Percentiles rank a stretch among this genome's conserved stretches.
Conservation (phyloP, 2,329 filamentous ascomycete genomes). For the Curvularia sp. region DNA sequence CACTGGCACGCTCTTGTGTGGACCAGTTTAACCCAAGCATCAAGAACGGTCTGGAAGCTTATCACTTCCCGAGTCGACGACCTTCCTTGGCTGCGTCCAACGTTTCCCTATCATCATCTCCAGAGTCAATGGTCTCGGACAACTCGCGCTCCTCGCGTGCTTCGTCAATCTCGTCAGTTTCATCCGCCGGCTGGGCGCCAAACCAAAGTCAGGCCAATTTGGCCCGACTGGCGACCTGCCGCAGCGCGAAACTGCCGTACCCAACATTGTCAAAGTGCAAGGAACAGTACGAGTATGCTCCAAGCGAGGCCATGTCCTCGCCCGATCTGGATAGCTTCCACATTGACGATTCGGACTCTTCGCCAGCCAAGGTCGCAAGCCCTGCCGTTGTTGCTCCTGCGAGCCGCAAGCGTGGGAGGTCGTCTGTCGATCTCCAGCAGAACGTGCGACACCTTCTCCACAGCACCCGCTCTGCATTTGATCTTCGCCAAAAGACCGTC, state of each 20-base stretch:
- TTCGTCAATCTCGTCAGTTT: constrained; percentile 63
- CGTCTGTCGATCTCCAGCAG: constrained; percentile 69
- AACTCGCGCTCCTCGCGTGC: constrained; percentile 63
- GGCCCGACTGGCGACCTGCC: constrained; percentile 62
- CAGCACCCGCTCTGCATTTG: constrained; percentile 49
- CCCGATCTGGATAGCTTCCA: constrained; percentile 59
- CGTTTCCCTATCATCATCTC: constrained; percentile 62
- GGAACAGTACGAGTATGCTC: constrained; percentile 45
- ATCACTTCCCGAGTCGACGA: constrained; percentile 55
- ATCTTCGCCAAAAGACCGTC: constrained; percentile 46
- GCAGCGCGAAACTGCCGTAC: constrained; percentile 56
- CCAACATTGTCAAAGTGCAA: constrained; percentile 49
- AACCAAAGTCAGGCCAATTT: constrained; percentile 57
- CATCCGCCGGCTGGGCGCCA: constrained; percentile 61
- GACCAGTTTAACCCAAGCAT: constrained; percentile 58
- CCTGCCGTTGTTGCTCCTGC: constrained; percentile 31
- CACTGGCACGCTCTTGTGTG: constrained; percentile 62
- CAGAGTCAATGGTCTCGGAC: constrained; percentile 71
- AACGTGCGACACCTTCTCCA: constrained; percentile 70
- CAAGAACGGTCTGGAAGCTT: constrained; percentile 54
- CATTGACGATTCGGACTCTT: constrained; percentile 52
- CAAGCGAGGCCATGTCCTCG: constrained; percentile 49
- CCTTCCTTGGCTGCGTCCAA: constrained; percentile 60
- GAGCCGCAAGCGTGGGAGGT: constrained; percentile 66
- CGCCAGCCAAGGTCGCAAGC: constrained; percentile 38